These are phyloP conservation scores for Parasitella parasitica DNA, from an alignment of 371 early-diverging fungal species.

Conservation along the genomic window DNA sequence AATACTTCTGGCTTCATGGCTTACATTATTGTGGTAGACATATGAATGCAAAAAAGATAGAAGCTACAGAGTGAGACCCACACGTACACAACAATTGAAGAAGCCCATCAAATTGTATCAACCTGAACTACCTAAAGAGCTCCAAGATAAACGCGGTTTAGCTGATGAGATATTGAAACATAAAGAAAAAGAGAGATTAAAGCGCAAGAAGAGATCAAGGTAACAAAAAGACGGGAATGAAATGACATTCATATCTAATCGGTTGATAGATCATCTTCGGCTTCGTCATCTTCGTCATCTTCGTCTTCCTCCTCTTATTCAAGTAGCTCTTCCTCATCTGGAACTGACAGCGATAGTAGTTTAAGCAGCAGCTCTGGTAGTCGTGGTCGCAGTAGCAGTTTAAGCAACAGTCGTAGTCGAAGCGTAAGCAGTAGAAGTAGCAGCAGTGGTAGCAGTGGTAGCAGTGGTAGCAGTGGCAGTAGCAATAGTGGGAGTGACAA, in stretches of 20 bases:
- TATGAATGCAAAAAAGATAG: slow-evolving; percentile 58
- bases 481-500: not conserved
- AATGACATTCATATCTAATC: too few species aligned
- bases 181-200: slow-evolving; percentile 37
- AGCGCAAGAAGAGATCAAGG: slow-evolving; percentile 19
- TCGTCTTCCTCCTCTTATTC: not conserved
- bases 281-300: slow-evolving; percentile 14
- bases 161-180: slow-evolving; percentile 57
- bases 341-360: slow-evolving; percentile 18
- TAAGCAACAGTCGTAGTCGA: not conserved
- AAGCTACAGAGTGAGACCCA: slow-evolving; percentile 56
- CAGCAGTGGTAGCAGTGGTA: not conserved
- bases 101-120: slow-evolving; percentile 55
- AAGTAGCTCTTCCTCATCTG: not conserved
- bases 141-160: slow-evolving; percentile 50
- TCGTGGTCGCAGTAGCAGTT: slow-evolving; percentile 5
- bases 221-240: too few species aligned
- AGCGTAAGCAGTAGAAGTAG: not conserved
- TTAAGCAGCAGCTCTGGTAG: slow-evolving; percentile 6
- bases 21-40: slow-evolving; percentile 30
- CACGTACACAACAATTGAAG: slow-evolving; percentile 63
- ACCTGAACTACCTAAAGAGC: slow-evolving; percentile 55
- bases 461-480: not conserved
- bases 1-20: too few species aligned
- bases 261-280: slow-evolving; percentile 11